These are phyloP conservation scores for Nicotiana undulata DNA, from an alignment of 257 asterid genomes.

Conservation along the genomic window DNA sequence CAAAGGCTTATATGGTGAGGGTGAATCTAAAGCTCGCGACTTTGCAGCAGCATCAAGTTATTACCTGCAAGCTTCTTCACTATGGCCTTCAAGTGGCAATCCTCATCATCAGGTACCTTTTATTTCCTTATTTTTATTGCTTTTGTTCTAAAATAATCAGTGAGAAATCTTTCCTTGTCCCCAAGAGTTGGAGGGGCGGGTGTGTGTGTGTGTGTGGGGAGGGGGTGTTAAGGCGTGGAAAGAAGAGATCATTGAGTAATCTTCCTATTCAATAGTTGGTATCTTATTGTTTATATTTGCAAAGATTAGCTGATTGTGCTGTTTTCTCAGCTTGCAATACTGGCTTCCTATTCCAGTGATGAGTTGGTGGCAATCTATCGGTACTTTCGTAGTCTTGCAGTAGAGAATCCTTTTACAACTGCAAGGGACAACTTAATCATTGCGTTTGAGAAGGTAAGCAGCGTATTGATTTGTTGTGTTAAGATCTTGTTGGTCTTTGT, in stretches of 20 bases:
- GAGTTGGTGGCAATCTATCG: conserved; percentile 77
- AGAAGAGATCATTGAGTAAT: not conserved
- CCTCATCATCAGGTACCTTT: conserved; percentile 88
- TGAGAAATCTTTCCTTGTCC: not conserved
- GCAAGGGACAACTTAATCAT: conserved; percentile 89
- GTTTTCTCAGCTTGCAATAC: conserved; percentile 75
- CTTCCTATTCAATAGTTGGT: not conserved
- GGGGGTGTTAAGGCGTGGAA: not conserved
- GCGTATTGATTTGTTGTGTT: not conserved
- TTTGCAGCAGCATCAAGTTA: conserved; percentile 91
- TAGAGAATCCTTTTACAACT: conserved; percentile 71
- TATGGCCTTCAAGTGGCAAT: conserved; percentile 90
- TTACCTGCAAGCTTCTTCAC: conserved; percentile 79
- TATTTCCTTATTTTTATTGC: not conserved
- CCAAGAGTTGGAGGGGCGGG: not conserved
- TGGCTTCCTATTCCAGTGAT: conserved; percentile 83
- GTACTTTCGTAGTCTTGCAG: conserved; percentile 89
- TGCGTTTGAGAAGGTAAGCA: conserved; percentile 91
- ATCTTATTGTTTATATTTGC: not conserved
- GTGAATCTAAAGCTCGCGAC: conserved; percentile 77
- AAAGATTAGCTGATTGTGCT: not conserved
- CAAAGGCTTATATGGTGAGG: conserved; percentile 89
- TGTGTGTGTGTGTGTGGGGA: not conserved
- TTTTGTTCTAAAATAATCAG: not conserved
- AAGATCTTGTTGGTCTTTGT: not conserved